Evolutionary conservation across 306 rosid genomes (phyloP).

Genomic region (Vigna radiata): DNA sequence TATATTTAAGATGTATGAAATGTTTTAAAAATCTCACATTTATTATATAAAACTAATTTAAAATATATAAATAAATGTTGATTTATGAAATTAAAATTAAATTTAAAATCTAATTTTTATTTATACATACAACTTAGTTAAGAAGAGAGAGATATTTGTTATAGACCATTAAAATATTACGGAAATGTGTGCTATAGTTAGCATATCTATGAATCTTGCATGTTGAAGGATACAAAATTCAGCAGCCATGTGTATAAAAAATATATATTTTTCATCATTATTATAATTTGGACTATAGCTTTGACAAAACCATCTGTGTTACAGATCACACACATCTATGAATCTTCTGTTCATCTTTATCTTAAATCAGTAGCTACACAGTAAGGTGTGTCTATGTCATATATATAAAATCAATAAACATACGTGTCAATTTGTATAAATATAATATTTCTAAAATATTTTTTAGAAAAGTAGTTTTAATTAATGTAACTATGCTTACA

Average conservation of each 20-base stretch:
- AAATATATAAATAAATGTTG: too few species aligned
- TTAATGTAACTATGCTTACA: background rate
- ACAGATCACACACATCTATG: background rate
- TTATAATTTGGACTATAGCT: background rate
- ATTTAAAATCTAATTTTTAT: too few species aligned
- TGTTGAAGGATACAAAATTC: background rate
- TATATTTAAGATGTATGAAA: too few species aligned
- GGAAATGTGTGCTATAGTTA: background rate
- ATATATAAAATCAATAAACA: background rate
- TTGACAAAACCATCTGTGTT: background rate
- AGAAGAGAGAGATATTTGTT: background rate
- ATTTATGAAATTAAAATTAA: too few species aligned
- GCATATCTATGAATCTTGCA: background rate
- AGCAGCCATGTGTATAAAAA: background rate
- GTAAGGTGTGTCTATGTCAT: background rate
- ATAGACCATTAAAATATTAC: background rate
- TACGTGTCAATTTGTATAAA: background rate
- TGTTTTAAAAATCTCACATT: too few species aligned
- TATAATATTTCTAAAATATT: background rate
- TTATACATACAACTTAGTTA: too few species aligned
- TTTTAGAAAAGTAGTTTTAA: background rate
- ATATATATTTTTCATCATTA: background rate
- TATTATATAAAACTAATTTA: too few species aligned
- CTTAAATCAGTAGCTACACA: background rate
- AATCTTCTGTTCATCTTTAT: slow-evolving; percentile 5